Evolutionary conservation across 148 eudicot species (phyloP), one percentile per base, ranked within the genome.

Genomic region (Cornus kousa): DNA sequence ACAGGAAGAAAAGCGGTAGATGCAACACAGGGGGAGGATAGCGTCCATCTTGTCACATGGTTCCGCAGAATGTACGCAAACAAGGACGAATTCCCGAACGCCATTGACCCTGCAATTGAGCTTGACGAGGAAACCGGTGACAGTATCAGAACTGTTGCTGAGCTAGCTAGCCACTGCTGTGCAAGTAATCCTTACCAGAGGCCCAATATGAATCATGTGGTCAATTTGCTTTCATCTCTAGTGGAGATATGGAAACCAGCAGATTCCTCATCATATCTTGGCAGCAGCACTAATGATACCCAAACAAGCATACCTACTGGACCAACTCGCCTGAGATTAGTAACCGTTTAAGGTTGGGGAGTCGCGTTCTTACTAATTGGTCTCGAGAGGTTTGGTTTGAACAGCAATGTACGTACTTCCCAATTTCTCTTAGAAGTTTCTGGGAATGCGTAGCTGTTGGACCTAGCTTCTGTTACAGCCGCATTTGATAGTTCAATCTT

Each of bases 261-360:
- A 2, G 86, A 86, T 28, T 67, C 88, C 0, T 83, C 90, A 2
- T 80, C 88, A 5, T 85, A 85, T 75, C 48, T 86, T 28, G 91
- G 83, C 28, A 4, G 91, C 28, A 28, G 95, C 43, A 84, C 80
- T 59, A 89, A 90, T 39, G 91, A 90, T 57, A 90, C 95, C 20
- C 98, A 95, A 70, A 93, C 97, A 11, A 95, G 98, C 79, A 83
- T 93, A 80, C 92, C 93, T 0, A 88, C 90, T 55, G 77, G 91
- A 70, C 97, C 98, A 3, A 83, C 92, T 5, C 94, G 98, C 4
- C 92, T 93, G 86, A 87, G 64, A 77, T 10, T 55, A n/a, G n/a
- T 20, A 31, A 32, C 33, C 16, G 31, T 48, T 12, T 16, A 59
- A 28, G 5, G 59, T 19, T 40, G 24, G 68, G 28, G 70, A 64